Percentiles rank a stretch among this genome's conserved stretches.
Evolutionary conservation across 2,329 filamentous ascomycete species (phyloP).

Genomic region (Pseudogymnoascus sp.): DNA sequence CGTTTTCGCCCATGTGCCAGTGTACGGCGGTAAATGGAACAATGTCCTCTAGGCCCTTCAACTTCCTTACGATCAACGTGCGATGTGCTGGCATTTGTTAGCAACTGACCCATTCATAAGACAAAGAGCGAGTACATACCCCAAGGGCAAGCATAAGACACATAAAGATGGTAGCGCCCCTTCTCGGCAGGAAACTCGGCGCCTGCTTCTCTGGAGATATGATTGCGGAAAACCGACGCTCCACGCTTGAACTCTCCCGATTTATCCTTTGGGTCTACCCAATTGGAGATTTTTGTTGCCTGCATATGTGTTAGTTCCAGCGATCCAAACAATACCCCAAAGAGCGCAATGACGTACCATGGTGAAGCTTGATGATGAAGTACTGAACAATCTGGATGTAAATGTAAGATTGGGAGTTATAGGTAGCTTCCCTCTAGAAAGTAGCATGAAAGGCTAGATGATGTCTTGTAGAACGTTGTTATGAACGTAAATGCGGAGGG

Average conservation of each 20-base stretch:
- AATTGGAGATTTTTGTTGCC: slow-evolving; percentile 61
- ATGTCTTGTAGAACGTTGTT: neutral
- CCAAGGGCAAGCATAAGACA: slow-evolving; percentile 48
- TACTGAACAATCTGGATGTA: slow-evolving; percentile 59
- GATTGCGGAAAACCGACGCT: slow-evolving; percentile 67
- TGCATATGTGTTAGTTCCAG: slow-evolving; percentile 8
- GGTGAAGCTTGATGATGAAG: slow-evolving; percentile 53
- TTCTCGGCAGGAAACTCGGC: slow-evolving; percentile 68
- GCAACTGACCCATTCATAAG: neutral
- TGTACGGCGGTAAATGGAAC: slow-evolving; percentile 42
- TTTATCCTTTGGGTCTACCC: slow-evolving; percentile 69
- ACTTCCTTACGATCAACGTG: slow-evolving; percentile 73
- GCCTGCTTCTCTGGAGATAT: slow-evolving; percentile 50
- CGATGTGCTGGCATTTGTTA: slow-evolving; percentile 49
- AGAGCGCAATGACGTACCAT: neutral
- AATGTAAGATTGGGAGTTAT: neutral
- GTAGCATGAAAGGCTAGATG: neutral
- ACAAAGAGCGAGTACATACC: slow-evolving; percentile 41
- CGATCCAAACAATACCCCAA: neutral
- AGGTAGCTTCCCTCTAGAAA: neutral
- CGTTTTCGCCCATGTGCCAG: slow-evolving; percentile 59
- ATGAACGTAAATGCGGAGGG: neutral
- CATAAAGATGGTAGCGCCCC: slow-evolving; percentile 85
- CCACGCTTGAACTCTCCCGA: slow-evolving; percentile 90
- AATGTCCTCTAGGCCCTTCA: slow-evolving; percentile 86